Conservation (phyloP, 1,284 basidiomycete species). For the Ustilago loliicola region DNA sequence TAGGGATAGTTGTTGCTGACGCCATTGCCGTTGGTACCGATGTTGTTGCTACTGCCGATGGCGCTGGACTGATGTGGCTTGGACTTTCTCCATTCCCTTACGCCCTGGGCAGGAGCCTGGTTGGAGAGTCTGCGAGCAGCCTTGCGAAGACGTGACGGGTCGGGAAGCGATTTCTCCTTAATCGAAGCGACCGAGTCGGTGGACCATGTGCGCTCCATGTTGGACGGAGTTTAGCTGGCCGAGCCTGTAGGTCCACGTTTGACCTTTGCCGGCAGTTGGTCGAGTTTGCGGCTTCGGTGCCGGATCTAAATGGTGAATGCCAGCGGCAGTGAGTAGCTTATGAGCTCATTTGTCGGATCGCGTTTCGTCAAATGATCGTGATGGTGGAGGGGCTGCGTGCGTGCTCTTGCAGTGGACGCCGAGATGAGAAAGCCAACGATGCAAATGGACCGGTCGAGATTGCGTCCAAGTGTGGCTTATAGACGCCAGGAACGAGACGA, state of each 20-base stretch:
- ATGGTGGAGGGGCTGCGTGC: neutral
- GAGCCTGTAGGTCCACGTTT: neutral
- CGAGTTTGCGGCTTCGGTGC: constrained; percentile 1
- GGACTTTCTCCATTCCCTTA: constrained; percentile 45
- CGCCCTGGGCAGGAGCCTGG: constrained; percentile 36
- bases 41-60: constrained; percentile 4
- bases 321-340: neutral
- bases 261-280: neutral
- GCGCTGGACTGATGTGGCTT: constrained; percentile 25
- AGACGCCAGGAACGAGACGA: neutral
- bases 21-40: neutral
- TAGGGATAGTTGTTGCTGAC: constrained; percentile 10
- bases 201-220: constrained; percentile 53
- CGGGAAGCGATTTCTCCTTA: constrained; percentile 32
- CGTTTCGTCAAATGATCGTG: neutral
- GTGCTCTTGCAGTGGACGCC: neutral
- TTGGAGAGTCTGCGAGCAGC: constrained; percentile 50
- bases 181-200: constrained; percentile 51
- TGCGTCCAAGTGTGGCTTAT: neutral
- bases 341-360: neutral
- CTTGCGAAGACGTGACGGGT: constrained; percentile 44
- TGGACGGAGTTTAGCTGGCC: neutral
- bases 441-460: neutral
- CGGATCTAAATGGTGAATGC: neutral
- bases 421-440: neutral